phyloP scores from a whole-genome alignment of 768 basidiomycete genomes.

The Leccinellum albellum region DNA sequence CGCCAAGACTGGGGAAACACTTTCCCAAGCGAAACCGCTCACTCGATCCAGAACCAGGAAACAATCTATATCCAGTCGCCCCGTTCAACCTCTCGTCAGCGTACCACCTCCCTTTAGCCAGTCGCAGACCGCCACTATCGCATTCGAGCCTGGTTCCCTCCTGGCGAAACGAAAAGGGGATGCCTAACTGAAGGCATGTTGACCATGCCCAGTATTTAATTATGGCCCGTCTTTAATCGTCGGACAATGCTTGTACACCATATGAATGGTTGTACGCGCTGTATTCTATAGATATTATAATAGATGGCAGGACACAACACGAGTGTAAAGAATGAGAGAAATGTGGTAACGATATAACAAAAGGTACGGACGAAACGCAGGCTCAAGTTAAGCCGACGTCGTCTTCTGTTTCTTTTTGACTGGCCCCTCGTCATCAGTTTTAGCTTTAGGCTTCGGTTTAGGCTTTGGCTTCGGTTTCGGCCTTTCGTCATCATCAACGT shows the following conservation, averaged over 20 bases:
- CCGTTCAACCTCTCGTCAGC: slow-evolving; percentile 47
- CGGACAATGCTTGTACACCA: slow-evolving; percentile 11
- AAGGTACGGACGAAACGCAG: neutral
- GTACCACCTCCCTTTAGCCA: slow-evolving; percentile 41
- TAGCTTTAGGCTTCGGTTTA: slow-evolving; percentile 37
- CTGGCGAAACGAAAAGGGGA: slow-evolving; percentile 51
- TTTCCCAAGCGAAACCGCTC: slow-evolving; percentile 31
- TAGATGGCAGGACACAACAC: slow-evolving; percentile 7
- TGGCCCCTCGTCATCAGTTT: slow-evolving; percentile 47
- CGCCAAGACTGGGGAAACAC: slow-evolving; percentile 31
- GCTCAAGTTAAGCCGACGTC: slow-evolving; percentile 26
- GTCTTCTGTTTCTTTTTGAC: slow-evolving; percentile 77
- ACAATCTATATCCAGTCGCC: slow-evolving; percentile 32
- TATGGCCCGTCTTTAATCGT: slow-evolving; percentile 7
- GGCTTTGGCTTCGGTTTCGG: slow-evolving; percentile 38
- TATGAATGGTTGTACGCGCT: slow-evolving; percentile 16
- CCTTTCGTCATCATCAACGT: slow-evolving; percentile 41
- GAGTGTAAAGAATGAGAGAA: neutral
- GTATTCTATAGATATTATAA: slow-evolving; percentile 24
- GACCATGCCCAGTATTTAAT: neutral
- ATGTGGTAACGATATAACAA: neutral
- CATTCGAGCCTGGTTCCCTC: slow-evolving; percentile 76
- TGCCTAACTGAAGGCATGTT: neutral
- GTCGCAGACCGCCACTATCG: slow-evolving; percentile 33
- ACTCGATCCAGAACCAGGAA: slow-evolving; percentile 37